Base-by-base conservation (phyloP, 148 eudicot genomes). In the Fagopyrum homotropicum region DNA sequence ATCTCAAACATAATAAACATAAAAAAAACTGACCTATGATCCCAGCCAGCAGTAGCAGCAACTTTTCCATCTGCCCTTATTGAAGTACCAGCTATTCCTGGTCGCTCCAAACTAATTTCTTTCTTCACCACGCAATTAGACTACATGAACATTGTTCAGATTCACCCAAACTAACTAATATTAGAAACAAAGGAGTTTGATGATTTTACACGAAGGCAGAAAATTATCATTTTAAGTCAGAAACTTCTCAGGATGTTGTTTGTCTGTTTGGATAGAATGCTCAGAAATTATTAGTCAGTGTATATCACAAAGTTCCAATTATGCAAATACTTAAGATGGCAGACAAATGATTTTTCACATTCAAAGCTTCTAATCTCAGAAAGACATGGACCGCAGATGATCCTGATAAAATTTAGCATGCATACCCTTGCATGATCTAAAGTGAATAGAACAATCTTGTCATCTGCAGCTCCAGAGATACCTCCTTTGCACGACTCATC, bases 1-100 rank as follows among this genome's bases (percentile, higher is more conserved):
- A 46, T 4, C 0, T 61, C 10, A 12, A 29, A 61, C 44, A 61
- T 35, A 66, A 29, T 1, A 40, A 66, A 5, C 19, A 8, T 45
- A 17, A 9, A 40, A 1, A 46, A 35, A 50, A 77, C 85, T 50
- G 77, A 91, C 97, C 97, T 83, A 80, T 84, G 93, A 80, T 94
- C 98, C 98, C 98, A 94, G 73, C 97, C 96, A 79, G 96, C 97
- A 73, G 96, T 88, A 75, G 97, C 98, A 74, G 81, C 84, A 69
- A 94, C 86, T 80, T 87, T 91, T 22, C 84, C 85, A 84, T 94
- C 98, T 40, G 86, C 74, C 19, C 97, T 83, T 78, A 94, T 91
- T 50, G 96, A 87, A 63, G 85, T 78, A 54, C 84, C 89, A 11
- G 97, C 86, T 74, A 89, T 85, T 71, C 97, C 98, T 74, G 96